phyloP scores from a whole-genome alignment of 805 yeast genomes.

The Yarrowia phangngaensis region DNA sequence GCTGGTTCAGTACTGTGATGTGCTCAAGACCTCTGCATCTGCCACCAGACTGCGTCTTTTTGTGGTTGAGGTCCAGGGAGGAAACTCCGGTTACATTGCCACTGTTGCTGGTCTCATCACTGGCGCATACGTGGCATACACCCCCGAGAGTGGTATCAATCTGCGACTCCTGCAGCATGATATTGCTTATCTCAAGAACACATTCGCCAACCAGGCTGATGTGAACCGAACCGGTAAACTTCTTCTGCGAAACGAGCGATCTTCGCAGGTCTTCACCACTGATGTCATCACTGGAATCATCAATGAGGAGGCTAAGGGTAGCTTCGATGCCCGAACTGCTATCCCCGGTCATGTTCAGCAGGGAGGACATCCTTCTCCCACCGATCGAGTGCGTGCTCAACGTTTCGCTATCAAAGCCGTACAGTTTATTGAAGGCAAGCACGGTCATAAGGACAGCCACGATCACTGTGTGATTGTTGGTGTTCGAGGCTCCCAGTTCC shows the following conservation, averaged over 20 bases:
- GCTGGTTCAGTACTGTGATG: slow-evolving; percentile 88
- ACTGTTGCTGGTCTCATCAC: slow-evolving; percentile 76
- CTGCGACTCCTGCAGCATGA: slow-evolving; percentile 71
- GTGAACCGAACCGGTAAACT: slow-evolving; percentile 80
- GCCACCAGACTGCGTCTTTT: slow-evolving; percentile 91
- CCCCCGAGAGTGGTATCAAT: slow-evolving; percentile 79
- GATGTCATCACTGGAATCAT: slow-evolving; percentile 79
- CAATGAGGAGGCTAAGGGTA: slow-evolving; percentile 68
- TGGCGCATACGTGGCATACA: slow-evolving; percentile 88
- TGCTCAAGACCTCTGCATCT: slow-evolving; percentile 89
- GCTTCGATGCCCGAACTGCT: slow-evolving; percentile 88
- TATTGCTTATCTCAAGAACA: slow-evolving; percentile 60
- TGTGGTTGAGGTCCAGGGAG: slow-evolving; percentile 98
- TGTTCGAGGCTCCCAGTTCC: slow-evolving; percentile 69
- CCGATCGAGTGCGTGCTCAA: slow-evolving; percentile 86
- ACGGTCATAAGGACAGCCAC: slow-evolving; percentile 17
- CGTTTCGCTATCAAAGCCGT: slow-evolving; percentile 88
- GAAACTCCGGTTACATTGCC: slow-evolving; percentile 91
- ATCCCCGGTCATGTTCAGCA: slow-evolving; percentile 98
- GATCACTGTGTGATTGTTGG: slow-evolving; percentile 67
- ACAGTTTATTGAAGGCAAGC: slow-evolving; percentile 70
- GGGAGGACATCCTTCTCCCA: slow-evolving; percentile 91
- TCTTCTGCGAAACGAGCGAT: slow-evolving; percentile 75
- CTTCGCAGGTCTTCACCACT: slow-evolving; percentile 78
- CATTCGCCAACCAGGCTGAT: slow-evolving; percentile 71